A percentile compares a stretch with the other conserved stretches of the same genome.
Evolutionary conservation across 371 early-diverging fungal species (phyloP).

Genomic region (Mortierella sp.): DNA sequence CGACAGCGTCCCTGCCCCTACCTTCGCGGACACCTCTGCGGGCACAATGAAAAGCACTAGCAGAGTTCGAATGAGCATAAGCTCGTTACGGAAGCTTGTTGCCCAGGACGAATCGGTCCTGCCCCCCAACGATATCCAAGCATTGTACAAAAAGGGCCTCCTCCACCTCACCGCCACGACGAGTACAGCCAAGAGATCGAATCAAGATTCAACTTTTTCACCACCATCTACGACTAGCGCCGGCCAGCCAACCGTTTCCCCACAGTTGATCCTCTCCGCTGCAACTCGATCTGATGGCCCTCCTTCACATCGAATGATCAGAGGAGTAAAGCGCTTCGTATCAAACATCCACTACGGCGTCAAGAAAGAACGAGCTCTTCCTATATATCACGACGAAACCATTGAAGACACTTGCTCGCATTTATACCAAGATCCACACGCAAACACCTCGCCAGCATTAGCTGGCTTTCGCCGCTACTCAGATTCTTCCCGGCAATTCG

Average conservation of each 20-base stretch:
- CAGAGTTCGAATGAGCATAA: constrained; percentile 24
- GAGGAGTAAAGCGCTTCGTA: too few relatives aligned
- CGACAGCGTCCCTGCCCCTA: too few relatives aligned
- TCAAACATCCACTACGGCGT: constrained; percentile 3
- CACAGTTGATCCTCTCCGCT: neutral
- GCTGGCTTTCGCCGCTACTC: constrained; percentile 29
- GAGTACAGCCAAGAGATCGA: too few relatives aligned
- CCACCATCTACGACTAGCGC: neutral
- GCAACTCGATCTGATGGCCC: neutral
- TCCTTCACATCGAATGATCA: neutral
- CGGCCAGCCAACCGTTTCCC: neutral
- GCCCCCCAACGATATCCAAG: constrained; percentile 25
- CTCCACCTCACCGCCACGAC: constrained; percentile 1
- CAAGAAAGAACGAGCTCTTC: constrained; percentile 15
- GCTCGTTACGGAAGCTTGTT: constrained; percentile 18
- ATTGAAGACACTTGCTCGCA: constrained; percentile 50
- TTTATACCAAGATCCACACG: neutral
- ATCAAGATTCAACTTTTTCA: too few relatives aligned
- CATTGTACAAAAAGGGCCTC: constrained; percentile 26
- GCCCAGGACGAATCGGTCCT: constrained; percentile 16
- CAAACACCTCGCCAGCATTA: too few relatives aligned
- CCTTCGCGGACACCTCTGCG: neutral
- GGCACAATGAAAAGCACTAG: neutral
- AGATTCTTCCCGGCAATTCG: constrained; percentile 16
- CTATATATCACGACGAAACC: constrained; percentile 24